These are phyloP conservation scores for Nigrospora sphaerica DNA, from an alignment of 2,329 filamentous ascomycete genomes.

Conservation along the genomic window DNA sequence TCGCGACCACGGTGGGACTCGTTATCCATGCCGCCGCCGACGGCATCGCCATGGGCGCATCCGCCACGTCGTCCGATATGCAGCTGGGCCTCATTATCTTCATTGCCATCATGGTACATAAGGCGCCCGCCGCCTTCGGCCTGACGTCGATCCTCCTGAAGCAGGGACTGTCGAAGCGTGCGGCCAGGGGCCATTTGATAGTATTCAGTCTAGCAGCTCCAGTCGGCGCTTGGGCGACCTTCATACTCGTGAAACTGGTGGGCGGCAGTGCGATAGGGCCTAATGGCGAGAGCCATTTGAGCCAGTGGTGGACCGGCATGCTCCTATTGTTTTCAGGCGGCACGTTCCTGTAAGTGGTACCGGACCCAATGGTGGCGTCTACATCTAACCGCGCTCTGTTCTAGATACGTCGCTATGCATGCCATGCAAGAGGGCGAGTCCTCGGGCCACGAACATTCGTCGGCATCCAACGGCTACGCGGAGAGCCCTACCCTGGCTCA, in stretches of 20 bases:
- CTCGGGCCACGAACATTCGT: conserved; percentile 43
- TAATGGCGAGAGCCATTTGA: conserved; percentile 43
- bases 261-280: conserved; percentile 44
- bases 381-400: conserved; percentile 11
- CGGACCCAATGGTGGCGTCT: neutral
- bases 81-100: conserved; percentile 88
- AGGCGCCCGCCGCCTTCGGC: conserved; percentile 91
- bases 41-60: conserved; percentile 91
- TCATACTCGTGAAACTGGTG: conserved; percentile 67
- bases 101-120: conserved; percentile 94
- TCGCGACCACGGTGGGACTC: conserved; percentile 87
- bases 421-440: conserved; percentile 78
- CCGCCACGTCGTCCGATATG: conserved; percentile 65
- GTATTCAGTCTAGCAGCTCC: conserved; percentile 91
- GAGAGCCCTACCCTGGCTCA: conserved; percentile 37
- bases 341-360: conserved; percentile 74
- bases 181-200: conserved; percentile 75
- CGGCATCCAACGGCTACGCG: conserved; percentile 44
- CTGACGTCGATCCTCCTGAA: conserved; percentile 85
- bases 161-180: conserved; percentile 82
- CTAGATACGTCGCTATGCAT: conserved; percentile 94
- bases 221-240: conserved; percentile 76
- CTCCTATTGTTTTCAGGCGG: conserved; percentile 90
- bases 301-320: conserved; percentile 87
- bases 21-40: conserved; percentile 94